Evolutionary conservation across 2,329 filamentous ascomycete genomes (phyloP), one percentile per base, ranked within the genome.

Genomic region (Aspergillus caelatus): DNA sequence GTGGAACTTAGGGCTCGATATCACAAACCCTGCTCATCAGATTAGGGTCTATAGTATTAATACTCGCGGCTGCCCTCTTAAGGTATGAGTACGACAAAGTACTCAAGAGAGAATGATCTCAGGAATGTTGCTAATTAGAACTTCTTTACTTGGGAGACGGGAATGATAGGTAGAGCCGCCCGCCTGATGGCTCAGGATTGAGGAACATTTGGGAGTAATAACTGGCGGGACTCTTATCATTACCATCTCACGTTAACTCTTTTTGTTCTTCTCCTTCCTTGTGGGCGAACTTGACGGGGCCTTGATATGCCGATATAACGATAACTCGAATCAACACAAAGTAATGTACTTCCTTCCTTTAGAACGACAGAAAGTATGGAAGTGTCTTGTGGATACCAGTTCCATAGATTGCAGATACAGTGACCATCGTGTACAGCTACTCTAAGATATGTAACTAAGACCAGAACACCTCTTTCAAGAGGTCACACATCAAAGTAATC

Each of bases 1-100:
- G 0, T 89, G 84, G 84, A 80, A 79, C 54, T 79, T 77, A 74
- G 76, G 76, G 26, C 68, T 80, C 4, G 75, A 80, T 64, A 74
- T 79, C 45, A 80, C 78, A 7, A 70, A 66, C 21, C 77, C 75
- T 10, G 74, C 74, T 10, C 78, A 80, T 67, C 72, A 75, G 3
- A 75, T 80, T 65, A 74, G 71, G 23, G 66, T 79, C 14, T 79
- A 78, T 65, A 77, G 72, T 58, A 70, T 77, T 36, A 78, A 79
- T 62, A 77, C 26, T 26, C 26, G 74, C 59, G 71, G 58, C 11
- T 66, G 67, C 16, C 55, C 66, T 11, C 26, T 21, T 62, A 12
- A 78, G 76, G 19, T 58, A 53, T 55, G 32, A 21, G n/a, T 55
- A 55, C 21, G 32, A 41, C 8, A 8, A 23, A 23, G 14, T 39